phyloP scores from a whole-genome alignment of 331 rosid species.

The Telfairia occidentalis region DNA sequence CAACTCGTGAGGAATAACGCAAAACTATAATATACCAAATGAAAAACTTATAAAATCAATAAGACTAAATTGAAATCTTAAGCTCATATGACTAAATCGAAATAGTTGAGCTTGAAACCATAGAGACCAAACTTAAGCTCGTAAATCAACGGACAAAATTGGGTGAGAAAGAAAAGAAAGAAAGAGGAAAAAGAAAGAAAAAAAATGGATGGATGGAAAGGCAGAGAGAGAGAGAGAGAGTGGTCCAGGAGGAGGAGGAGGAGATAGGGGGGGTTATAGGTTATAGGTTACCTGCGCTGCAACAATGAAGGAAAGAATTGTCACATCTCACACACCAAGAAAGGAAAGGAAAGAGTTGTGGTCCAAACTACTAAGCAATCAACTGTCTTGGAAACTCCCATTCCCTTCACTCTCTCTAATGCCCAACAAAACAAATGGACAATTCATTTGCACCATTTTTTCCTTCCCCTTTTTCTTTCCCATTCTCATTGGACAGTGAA shows the following conservation, averaged over 20 bases:
- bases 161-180: too few relatives aligned
- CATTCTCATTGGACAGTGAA: neutral
- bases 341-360: neutral
- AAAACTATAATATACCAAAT: too few relatives aligned
- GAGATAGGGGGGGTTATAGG: neutral
- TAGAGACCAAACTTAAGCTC: too few relatives aligned
- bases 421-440: too few relatives aligned
- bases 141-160: too few relatives aligned
- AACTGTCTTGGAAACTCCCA: neutral
- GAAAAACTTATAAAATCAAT: too few relatives aligned
- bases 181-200: neutral
- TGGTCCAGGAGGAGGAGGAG: neutral
- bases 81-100: too few relatives aligned
- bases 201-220: neutral
- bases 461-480: neutral
- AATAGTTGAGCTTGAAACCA: too few relatives aligned
- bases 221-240: too few relatives aligned
- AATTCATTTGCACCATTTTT: neutral
- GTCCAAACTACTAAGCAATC: slow-evolving; percentile 12
- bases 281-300: neutral
- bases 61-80: too few relatives aligned
- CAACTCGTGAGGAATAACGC: too few relatives aligned
- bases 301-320: slow-evolving; percentile 1
- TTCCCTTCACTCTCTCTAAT: neutral
- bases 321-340: slow-evolving; percentile 11